These are phyloP conservation scores for Populus tomentosa DNA, from an alignment of 441 rosid species.

Conservation along the genomic window DNA sequence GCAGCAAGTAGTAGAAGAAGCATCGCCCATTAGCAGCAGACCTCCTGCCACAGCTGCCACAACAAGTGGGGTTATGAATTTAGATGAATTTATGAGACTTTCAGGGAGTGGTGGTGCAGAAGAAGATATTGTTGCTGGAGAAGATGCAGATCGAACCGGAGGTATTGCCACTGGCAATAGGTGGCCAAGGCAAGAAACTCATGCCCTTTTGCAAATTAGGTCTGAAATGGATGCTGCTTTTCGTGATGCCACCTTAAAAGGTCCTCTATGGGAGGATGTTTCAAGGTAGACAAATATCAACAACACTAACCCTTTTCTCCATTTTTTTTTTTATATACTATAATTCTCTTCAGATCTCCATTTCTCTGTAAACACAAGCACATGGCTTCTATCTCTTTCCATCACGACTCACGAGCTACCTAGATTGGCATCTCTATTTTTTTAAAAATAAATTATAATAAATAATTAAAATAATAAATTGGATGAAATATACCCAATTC, in stretches of 20 bases:
- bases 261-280: conserved; percentile 84
- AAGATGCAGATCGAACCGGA: conserved; percentile 38
- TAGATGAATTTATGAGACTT: conserved; percentile 55
- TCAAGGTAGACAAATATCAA: conserved; percentile 44
- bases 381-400: conserved; percentile 44
- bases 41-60: conserved; percentile 45
- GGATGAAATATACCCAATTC: too few relatives aligned
- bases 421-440: conserved; percentile 29
- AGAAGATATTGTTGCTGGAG: conserved; percentile 8
- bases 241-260: conserved; percentile 75
- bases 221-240: conserved; percentile 77
- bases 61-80: conserved; percentile 13
- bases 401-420: conserved; percentile 37
- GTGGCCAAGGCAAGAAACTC: conserved; percentile 87
- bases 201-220: conserved; percentile 71
- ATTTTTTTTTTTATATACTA: background rate
- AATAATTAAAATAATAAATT: too few relatives aligned
- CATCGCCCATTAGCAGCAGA: conserved; percentile 82
- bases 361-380: conserved; percentile 26
- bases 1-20: conserved; percentile 56
- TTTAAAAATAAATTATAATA: background rate
- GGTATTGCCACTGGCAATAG: conserved; percentile 47
- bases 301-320: background rate
- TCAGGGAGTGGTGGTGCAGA: conserved; percentile 25
- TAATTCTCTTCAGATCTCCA: background rate